Percentiles rank a stretch among this genome's conserved stretches.
Conservation (phyloP, 352 stramenopile genomes). For the Pythium rhizo-oryzae region DNA sequence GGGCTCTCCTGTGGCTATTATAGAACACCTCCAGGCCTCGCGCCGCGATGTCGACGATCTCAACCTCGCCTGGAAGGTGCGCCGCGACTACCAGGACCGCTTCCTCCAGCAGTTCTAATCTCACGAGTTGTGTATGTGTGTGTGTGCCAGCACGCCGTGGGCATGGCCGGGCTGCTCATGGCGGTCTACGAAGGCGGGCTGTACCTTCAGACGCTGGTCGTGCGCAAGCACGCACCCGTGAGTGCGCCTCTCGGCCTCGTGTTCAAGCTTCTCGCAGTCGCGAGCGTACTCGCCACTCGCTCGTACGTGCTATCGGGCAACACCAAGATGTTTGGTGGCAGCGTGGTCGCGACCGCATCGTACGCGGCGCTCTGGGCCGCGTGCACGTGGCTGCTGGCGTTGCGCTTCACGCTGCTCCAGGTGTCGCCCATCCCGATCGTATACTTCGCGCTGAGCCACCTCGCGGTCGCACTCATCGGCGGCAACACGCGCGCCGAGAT, state of each 20-base stretch:
- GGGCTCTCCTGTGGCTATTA: background rate
- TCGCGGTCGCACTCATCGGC: constrained; percentile 40
- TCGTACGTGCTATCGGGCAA: constrained; percentile 39
- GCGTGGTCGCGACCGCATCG: constrained; percentile 38
- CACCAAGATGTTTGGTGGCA: constrained; percentile 25
- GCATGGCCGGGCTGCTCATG: constrained; percentile 42
- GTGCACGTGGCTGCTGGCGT: constrained; percentile 29
- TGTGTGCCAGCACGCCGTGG: constrained; percentile 35
- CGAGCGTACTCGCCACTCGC: constrained; percentile 41
- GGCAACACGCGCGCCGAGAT: constrained; percentile 58
- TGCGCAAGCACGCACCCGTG: constrained; percentile 1
- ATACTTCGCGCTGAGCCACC: constrained; percentile 41
- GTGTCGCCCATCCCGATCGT: constrained; percentile 44
- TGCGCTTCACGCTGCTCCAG: constrained; percentile 41
- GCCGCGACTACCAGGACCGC: background rate
- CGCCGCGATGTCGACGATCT: constrained; percentile 32
- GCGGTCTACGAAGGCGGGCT: constrained; percentile 45
- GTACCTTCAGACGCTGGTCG: constrained; percentile 37
- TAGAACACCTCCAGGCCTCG: constrained; percentile 53
- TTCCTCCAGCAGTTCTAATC: background rate
- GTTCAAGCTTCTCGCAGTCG: constrained; percentile 46
- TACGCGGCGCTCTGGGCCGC: constrained; percentile 47
- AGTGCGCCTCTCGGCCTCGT: constrained; percentile 33
- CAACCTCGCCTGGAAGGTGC: constrained; percentile 28
- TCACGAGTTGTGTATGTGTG: background rate